Base-by-base conservation (phyloP, 1,284 basidiomycete genomes). In the Cystobasidium pallidum region DNA sequence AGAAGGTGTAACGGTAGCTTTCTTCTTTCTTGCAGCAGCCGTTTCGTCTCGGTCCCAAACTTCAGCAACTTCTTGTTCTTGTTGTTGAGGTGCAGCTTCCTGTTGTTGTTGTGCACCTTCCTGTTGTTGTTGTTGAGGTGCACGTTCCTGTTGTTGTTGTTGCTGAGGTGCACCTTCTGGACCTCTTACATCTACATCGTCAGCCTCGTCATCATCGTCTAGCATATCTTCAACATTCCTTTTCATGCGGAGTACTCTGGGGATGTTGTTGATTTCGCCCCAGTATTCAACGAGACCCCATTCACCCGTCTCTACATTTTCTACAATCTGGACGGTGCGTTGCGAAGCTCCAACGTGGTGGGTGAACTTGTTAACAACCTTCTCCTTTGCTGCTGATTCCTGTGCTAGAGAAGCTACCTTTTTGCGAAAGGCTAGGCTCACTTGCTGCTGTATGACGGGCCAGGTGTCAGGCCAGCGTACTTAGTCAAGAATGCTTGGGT, bases 111-210 rank as follows among this genome's bases (percentile, higher is more conserved):
- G n/a, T n/a, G n/a, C n/a, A n/a, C n/a, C n/a, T n/a, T n/a, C n/a
- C n/a, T n/a, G n/a, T n/a, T n/a, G n/a, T n/a, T n/a, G n/a, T n/a
- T n/a, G n/a, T n/a, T n/a, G n/a, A n/a, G n/a, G n/a, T n/a, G n/a
- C n/a, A n/a, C n/a, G n/a, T n/a, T n/a, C n/a, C n/a, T n/a, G n/a
- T n/a, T n/a, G n/a, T n/a, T n/a, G n/a, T n/a, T n/a, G n/a, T n/a
- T n/a, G n/a, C n/a, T n/a, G n/a, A n/a, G n/a, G n/a, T n/a, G 36
- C 41, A 15, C 24, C 58, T 30, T 61, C 58, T 61, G 43, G 49
- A 26, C 15, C 21, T 51, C 49, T 39, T 7, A 39, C 36, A 8
- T 28, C 15, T 17, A 26, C 15, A 2, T 43, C 58, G 21, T 43
- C 15, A 45, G n/a, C n/a, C 43, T 45, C 58, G 13, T 61, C 58